Percentiles rank a stretch among this genome's conserved stretches.
These are phyloP conservation scores for Candolleomyces eurysporus DNA, from an alignment of 768 basidiomycete genomes.

Conservation along the genomic window DNA sequence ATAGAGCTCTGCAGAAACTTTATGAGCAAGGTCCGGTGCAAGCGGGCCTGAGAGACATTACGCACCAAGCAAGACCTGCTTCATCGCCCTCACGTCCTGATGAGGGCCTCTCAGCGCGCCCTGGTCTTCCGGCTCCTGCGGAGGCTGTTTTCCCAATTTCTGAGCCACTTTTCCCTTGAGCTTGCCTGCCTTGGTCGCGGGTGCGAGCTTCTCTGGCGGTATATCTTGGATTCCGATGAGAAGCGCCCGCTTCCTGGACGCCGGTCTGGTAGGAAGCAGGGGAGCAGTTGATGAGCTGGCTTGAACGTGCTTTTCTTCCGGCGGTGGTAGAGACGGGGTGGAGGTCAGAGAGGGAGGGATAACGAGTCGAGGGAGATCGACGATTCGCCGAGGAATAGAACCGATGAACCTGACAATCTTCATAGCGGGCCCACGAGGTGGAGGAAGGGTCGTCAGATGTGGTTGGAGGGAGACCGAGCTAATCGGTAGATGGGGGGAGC, in stretches of 20 bases:
- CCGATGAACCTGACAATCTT: neutral
- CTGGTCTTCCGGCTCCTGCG: neutral
- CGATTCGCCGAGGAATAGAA: neutral
- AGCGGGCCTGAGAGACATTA: neutral
- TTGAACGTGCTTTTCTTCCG: neutral
- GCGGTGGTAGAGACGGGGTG: neutral
- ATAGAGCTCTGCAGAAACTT: slow-evolving; percentile 21
- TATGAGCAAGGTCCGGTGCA: neutral
- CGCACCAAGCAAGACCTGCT: slow-evolving; percentile 35
- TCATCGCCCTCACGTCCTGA: slow-evolving; percentile 34
- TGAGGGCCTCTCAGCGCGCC: slow-evolving; percentile 16
- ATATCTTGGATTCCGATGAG: neutral
- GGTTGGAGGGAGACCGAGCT: too few species aligned
- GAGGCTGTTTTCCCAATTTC: neutral
- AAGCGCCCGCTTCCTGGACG: neutral
- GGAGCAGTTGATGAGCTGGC: neutral
- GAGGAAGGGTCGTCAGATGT: too few species aligned
- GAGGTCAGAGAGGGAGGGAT: neutral
- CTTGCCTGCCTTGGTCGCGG: neutral
- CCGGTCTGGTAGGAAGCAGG: neutral
- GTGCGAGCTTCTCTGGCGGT: neutral
- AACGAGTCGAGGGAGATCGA: neutral
- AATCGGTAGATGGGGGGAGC: too few species aligned
- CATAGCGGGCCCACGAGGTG: neutral
- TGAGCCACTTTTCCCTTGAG: neutral